Base-by-base conservation (phyloP, 441 rosid species). In the Gossypium aridum region DNA sequence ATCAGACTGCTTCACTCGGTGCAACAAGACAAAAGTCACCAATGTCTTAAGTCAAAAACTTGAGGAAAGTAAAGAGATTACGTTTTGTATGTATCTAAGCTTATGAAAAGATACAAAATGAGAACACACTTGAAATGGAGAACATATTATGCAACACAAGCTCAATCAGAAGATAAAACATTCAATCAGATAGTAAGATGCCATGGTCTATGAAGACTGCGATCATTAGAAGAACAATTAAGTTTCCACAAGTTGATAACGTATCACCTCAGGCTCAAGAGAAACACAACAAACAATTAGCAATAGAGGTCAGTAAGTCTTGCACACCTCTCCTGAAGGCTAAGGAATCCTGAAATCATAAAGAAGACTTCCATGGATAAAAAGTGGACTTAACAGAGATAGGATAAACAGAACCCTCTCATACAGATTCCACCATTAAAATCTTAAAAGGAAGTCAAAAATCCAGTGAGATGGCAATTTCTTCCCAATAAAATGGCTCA, bases 161-260 rank as follows among this genome's bases (percentile, higher is more conserved):
- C 62, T 22, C 31, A 57, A 57, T 8, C 62, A 57, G 62, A 54
- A 54, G 59, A 54, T 17, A 54, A 16, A 26, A 69, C 47, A 51
- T 69, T 37, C 10, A 14, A 51, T 26, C 60, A 68, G 59, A 49
- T 49, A 49, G 71, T 47, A 25, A 51, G 59, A 49, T 49, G 56
- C 37, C 59, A n/a, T 6, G 1, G 34, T 47, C 51, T 49, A 69
- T 26, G 43, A 51, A 69, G 72, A 26, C 22, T 51, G 34, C 0
- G 7, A n/a, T 68, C 72, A 68, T 23, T 49, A 49, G 43, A 68
- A 49, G 43, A 68, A 69, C 23, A 51, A 69, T 51, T 26, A 55
- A n/a, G n/a, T 69, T 25, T 51, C 45, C 3, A 17, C 45, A 51
- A 26, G 43, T 69, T 69, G 57, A 31, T 3, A 28, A 12, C 53